Percentiles rank a stretch among this genome's conserved stretches.
These are phyloP conservation scores for Fusarium nematophilum DNA, from an alignment of 2,329 filamentous ascomycete species.

Conservation along the genomic window DNA sequence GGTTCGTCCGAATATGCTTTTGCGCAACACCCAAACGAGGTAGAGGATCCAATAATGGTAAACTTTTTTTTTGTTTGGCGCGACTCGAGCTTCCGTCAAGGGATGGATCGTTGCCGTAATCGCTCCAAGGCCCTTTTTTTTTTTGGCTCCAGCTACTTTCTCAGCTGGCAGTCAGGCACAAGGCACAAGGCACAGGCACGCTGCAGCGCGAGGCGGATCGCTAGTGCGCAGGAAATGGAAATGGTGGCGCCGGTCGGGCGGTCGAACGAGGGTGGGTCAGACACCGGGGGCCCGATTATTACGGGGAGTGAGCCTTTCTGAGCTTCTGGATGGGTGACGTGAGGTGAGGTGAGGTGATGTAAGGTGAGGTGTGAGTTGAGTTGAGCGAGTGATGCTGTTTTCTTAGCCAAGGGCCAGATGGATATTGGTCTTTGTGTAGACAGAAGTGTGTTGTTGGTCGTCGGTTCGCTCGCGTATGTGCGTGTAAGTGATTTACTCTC, in stretches of 20 bases:
- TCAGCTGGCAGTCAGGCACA: slow-evolving; percentile 39
- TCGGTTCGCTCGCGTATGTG: slow-evolving; percentile 28
- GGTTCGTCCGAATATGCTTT: slow-evolving; percentile 37
- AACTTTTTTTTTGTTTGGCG: slow-evolving; percentile 34
- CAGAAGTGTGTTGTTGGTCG: slow-evolving; percentile 16
- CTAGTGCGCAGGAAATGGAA: slow-evolving; percentile 25
- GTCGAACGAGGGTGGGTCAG: slow-evolving; percentile 44
- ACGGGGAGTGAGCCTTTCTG: slow-evolving; percentile 26
- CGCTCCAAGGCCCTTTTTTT: too few relatives aligned
- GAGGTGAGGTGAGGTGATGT: slow-evolving; percentile 34
- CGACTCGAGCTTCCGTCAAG: slow-evolving; percentile 37
- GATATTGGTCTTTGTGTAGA: background rate
- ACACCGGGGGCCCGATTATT: slow-evolving; percentile 38
- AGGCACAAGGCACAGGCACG: slow-evolving; percentile 28
- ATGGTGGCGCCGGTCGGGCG: slow-evolving; percentile 43
- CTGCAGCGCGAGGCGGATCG: slow-evolving; percentile 35
- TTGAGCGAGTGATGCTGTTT: background rate
- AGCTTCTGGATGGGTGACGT: slow-evolving; percentile 17
- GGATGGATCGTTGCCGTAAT: slow-evolving; percentile 40
- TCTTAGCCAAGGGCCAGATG: too few relatives aligned
- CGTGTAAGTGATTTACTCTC: slow-evolving; percentile 36
- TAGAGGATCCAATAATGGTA: slow-evolving; percentile 33
- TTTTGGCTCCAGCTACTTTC: slow-evolving; percentile 32
- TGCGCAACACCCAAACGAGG: slow-evolving; percentile 32
- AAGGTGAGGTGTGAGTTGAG: slow-evolving; percentile 19